Evolutionary conservation across 148 eudicot species (phyloP), one percentile per base, ranked within the genome.

Genomic region (Chenopodium berlandieri): DNA sequence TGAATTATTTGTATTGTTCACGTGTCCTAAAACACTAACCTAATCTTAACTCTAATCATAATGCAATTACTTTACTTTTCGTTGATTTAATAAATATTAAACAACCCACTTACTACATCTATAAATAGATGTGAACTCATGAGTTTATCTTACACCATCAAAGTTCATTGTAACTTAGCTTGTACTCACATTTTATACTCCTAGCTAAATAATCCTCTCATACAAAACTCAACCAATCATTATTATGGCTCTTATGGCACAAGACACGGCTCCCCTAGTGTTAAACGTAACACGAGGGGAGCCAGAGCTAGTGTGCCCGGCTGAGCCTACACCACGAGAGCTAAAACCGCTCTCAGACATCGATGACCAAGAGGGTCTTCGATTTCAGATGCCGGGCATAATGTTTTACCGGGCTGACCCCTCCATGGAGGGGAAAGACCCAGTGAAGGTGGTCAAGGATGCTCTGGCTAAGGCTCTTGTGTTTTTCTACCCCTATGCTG

Each of bases 321-420:
- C 76, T 1, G 9, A 80, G 71, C 70, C 80, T 4, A 84, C 83
- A 0, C 83, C 83, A 19, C 37, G n/a, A 34, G 86, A 79, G 86
- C 31, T 66, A n/a, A 58, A 52, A 2, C 31, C 68, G 30, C 80
- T 84, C 64, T 84, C 86, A 32, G 83, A 79, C 27, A 79, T 79
- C 22, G 86, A 84, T 25, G 86, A 84, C 56, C 82, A 80, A 31
- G 75, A 84, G 76, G 82, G 80, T 1, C 70, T 84, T 1, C 69
- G 86, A 16, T 79, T 52, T 37, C 83, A 79, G 1, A 78, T 79
- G 76, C 79, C 82, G 10, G 77, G 66, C 32, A 79, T 83, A 31
- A 44, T 83, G 70, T 75, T 79, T 4, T 83, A 83, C 44, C 50
- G 66, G 73, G 82, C 83, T 1, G 9, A 46, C 62, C 64, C 52